A percentile compares a stretch with the other conserved stretches of the same genome.
These are phyloP conservation scores for Collybia mongolica DNA, from an alignment of 768 basidiomycete genomes.

Conservation along the genomic window DNA sequence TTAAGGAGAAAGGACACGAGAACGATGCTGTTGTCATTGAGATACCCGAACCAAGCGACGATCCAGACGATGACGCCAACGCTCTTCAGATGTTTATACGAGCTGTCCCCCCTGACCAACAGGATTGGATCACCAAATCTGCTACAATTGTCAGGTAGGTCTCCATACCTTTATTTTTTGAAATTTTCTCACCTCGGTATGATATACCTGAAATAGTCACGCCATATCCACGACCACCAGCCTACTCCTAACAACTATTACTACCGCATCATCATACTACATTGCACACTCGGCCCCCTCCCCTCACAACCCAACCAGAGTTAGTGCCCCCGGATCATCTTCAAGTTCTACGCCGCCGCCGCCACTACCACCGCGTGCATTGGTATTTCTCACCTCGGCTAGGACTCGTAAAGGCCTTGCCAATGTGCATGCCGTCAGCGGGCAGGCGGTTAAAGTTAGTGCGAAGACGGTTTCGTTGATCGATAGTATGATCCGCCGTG, in stretches of 20 bases:
- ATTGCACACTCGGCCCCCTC: slow-evolving; percentile 56
- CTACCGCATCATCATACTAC: slow-evolving; percentile 59
- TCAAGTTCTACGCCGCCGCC: slow-evolving; percentile 6
- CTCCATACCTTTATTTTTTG: neutral
- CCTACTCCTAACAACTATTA: slow-evolving; percentile 60
- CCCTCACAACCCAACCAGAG: slow-evolving; percentile 31
- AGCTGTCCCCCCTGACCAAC: slow-evolving; percentile 63
- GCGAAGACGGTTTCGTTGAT: slow-evolving; percentile 59
- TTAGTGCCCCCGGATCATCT: neutral
- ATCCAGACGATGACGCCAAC: slow-evolving; percentile 32
- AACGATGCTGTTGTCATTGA: slow-evolving; percentile 73
- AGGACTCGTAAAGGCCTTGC: slow-evolving; percentile 56
- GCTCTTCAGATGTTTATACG: slow-evolving; percentile 57
- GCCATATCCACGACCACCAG: slow-evolving; percentile 68
- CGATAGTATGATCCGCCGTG: slow-evolving; percentile 57
- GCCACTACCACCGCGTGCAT: slow-evolving; percentile 39
- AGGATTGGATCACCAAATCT: slow-evolving; percentile 66
- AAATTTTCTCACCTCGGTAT: neutral
- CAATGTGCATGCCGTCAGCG: slow-evolving; percentile 61
- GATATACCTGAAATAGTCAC: slow-evolving; percentile 37
- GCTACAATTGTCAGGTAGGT: slow-evolving; percentile 64
- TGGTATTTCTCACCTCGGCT: slow-evolving; percentile 61
- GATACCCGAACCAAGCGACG: slow-evolving; percentile 48
- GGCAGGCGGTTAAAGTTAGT: slow-evolving; percentile 66
- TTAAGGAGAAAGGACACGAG: slow-evolving; percentile 48